phyloP scores from a whole-genome alignment of 805 yeast genomes.

The Candida tibetensis region DNA sequence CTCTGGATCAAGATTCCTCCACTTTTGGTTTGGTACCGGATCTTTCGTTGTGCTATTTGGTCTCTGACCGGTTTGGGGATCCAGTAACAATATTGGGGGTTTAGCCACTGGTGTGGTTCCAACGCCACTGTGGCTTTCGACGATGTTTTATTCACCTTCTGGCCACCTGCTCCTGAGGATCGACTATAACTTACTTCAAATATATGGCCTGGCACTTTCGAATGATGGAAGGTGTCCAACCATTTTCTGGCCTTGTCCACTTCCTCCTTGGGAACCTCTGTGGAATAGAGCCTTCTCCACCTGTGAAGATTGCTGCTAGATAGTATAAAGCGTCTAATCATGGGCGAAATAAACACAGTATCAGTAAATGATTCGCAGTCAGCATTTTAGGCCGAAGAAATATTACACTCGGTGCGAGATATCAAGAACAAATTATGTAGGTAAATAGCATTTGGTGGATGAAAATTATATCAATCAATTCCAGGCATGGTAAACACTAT shows the following conservation, averaged over 20 bases:
- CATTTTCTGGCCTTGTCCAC: slow-evolving; percentile 39
- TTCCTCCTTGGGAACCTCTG: slow-evolving; percentile 18
- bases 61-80: slow-evolving; percentile 51
- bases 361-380: too few relatives aligned
- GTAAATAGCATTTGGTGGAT: too few relatives aligned
- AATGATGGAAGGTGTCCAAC: slow-evolving; percentile 31
- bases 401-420: too few relatives aligned
- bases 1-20: slow-evolving; percentile 60
- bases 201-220: slow-evolving; percentile 41
- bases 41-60: slow-evolving; percentile 38
- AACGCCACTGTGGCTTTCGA: slow-evolving; percentile 64
- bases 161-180: slow-evolving; percentile 87
- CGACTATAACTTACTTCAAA: slow-evolving; percentile 51
- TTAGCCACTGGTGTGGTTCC: slow-evolving; percentile 41
- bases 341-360: neutral
- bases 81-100: slow-evolving; percentile 47
- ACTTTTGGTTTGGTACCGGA: slow-evolving; percentile 53
- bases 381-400: too few relatives aligned
- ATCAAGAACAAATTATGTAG: too few relatives aligned
- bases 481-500: too few relatives aligned
- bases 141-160: slow-evolving; percentile 72
- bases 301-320: too few relatives aligned
- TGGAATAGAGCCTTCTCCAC: neutral
- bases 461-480: too few relatives aligned
- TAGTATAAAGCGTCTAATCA: neutral